Percentiles rank a stretch among this genome's conserved stretches.
Evolutionary conservation across 1,284 basidiomycete genomes (phyloP).

Genomic region (Ganoderma lucidum): DNA sequence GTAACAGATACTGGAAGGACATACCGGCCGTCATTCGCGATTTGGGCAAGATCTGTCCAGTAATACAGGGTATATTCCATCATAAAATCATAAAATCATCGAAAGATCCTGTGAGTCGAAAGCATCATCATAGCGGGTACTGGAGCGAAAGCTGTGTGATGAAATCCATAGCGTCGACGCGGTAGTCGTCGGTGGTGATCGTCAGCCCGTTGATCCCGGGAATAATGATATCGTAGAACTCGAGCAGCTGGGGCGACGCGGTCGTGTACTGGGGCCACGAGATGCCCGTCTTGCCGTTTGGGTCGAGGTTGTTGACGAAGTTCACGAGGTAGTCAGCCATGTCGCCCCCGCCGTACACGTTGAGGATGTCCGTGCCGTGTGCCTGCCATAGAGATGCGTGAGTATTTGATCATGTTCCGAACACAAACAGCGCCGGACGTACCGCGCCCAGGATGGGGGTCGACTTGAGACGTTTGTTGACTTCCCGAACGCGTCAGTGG

Average conservation of each 20-base stretch:
- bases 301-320: conserved; percentile 38
- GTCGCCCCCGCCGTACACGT: conserved; percentile 30
- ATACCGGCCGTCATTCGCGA: background rate
- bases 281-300: conserved; percentile 30
- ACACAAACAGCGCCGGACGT: conserved; percentile 27
- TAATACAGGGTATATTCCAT: background rate
- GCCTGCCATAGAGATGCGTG: background rate
- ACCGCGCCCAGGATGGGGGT: conserved; percentile 38
- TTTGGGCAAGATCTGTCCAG: background rate
- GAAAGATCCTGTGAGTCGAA: background rate
- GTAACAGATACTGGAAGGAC: no score
- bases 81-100: background rate
- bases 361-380: conserved; percentile 34
- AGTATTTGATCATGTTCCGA: background rate
- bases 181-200: conserved; percentile 41
- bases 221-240: conserved; percentile 28
- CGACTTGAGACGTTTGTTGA: conserved; percentile 5
- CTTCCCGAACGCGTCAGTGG: background rate
- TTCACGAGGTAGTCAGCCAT: conserved; percentile 35
- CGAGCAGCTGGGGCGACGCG: conserved; percentile 28
- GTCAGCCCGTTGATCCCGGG: conserved; percentile 31
- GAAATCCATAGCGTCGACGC: conserved; percentile 45
- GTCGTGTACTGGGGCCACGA: conserved; percentile 32
- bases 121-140: conserved; percentile 12
- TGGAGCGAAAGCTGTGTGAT: conserved; percentile 42